Evolutionary conservation across 2,329 filamentous ascomycete genomes (phyloP), one percentile per base, ranked within the genome.

Genomic region (Lanzia echinophila): DNA sequence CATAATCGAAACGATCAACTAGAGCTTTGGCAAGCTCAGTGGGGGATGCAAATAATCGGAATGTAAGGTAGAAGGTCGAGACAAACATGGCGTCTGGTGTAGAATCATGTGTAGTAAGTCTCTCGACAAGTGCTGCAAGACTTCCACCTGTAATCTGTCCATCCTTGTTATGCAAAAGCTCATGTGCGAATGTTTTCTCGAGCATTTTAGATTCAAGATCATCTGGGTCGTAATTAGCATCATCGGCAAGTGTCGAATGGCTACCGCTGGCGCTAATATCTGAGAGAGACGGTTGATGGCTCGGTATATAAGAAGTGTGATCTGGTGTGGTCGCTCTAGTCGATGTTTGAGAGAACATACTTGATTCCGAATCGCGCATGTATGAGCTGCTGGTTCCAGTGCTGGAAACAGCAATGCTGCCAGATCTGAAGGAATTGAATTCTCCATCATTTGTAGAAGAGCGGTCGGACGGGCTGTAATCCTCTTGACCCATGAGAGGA

Each of bases 61-160:
- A 99, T 0, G 94, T 99, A 28, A 97, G 83, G 68, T 95, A 97
- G 67, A 99, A 97, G 0, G 94, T 90, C 2, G 90, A 91, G 41
- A 96, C 89, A 63, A 97, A 97, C 65, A 88, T 82, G 17, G 88
- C 83, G 67, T 97, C 92, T 0, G 94, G 94, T 0, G 92, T 95
- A 0, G 90, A 88, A 68, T 96, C 90, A 67, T 95, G 90, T 0
- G 88, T 90, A 0, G 94, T 97, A 41, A 99, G 80, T 58, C 90
- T 86, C 74, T 99, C 94, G n/a, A 99, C 86, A 28, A 99, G 75
- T 2, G 94, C 94, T 5, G 88, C 83, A 12, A 99, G 78, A 3
- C 90, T 95, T 13, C 94, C 94, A 45, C 94, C 94, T 41, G 88
- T 88, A n/a, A 99, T 86, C 58, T 95, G 88, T 1, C 92, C 91